Conservation (phyloP, 148 eudicot species). For the Silene latifolia region DNA sequence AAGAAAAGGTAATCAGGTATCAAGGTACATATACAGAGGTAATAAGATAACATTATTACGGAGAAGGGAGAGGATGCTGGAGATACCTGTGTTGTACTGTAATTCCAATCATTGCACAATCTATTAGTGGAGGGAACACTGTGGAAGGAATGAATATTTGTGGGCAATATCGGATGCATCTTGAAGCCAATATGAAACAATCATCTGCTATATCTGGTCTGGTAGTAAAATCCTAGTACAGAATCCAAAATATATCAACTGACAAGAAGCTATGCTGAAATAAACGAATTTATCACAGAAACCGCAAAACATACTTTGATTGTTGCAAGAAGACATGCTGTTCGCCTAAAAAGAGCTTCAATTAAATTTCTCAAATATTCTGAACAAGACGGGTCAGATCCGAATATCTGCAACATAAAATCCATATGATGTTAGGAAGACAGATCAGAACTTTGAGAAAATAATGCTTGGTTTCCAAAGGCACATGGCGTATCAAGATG, state of each 20-base stretch:
- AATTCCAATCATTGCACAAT: constrained; percentile 82
- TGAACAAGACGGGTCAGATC: constrained; percentile 91
- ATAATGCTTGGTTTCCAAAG: background rate
- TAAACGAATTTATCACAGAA: background rate
- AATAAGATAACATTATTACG: background rate
- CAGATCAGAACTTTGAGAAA: constrained; percentile 7
- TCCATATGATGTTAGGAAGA: constrained; percentile 15
- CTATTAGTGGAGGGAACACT: constrained; percentile 69
- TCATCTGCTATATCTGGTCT: constrained; percentile 98
- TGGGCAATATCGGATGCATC: constrained; percentile 98
- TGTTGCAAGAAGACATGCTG: constrained; percentile 69
- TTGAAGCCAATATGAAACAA: constrained; percentile 90
- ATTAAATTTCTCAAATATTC: constrained; percentile 68
- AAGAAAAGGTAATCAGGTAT: no score
- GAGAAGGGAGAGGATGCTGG: background rate
- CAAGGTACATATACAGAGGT: background rate
- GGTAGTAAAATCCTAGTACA: constrained; percentile 74
- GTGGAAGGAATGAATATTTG: constrained; percentile 77
- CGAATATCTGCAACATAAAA: constrained; percentile 72
- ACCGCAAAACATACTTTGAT: constrained; percentile 48
- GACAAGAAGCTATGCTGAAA: background rate
- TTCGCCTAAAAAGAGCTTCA: constrained; percentile 87
- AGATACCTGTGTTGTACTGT: constrained; percentile 95
- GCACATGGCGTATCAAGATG: no score
- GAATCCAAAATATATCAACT: constrained; percentile 17